These are phyloP conservation scores for Malbranchea cinnamomea DNA, from an alignment of 2,329 filamentous ascomycete genomes.

Conservation along the genomic window DNA sequence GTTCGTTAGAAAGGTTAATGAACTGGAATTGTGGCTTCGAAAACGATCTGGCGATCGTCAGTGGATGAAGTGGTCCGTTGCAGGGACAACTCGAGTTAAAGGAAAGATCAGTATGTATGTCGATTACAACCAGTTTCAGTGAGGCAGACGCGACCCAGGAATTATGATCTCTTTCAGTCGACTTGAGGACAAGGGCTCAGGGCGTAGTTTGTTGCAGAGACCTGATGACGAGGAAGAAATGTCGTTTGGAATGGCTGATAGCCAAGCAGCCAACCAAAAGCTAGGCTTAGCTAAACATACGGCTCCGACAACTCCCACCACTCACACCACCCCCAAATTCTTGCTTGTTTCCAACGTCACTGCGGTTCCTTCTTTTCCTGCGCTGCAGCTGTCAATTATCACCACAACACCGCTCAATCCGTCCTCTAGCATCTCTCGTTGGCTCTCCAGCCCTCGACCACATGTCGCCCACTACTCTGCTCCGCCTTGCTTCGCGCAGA, in stretches of 20 bases:
- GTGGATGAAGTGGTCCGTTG: no score
- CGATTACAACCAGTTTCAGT: neutral
- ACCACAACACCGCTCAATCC: neutral
- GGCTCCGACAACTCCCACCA: slow-evolving; percentile 8
- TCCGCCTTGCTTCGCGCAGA: slow-evolving; percentile 58
- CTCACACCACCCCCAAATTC: slow-evolving; percentile 8
- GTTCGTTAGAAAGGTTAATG: no score
- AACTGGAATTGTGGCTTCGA: no score
- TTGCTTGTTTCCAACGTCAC: slow-evolving; percentile 5
- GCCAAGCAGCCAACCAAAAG: slow-evolving; percentile 1
- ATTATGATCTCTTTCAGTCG: no score
- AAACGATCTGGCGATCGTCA: no score
- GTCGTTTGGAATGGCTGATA: slow-evolving; percentile 1
- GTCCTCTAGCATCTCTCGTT: neutral
- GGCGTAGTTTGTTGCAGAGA: no score
- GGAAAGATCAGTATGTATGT: no score
- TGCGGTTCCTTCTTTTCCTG: slow-evolving; percentile 1
- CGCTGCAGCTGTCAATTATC: slow-evolving; percentile 5
- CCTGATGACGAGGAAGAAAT: no score
- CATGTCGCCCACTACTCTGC: slow-evolving; percentile 53
- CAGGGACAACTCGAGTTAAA: no score
- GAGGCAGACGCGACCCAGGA: slow-evolving; percentile 1
- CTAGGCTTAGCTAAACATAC: no score
- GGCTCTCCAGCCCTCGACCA: slow-evolving; percentile 9
- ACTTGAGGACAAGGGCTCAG: no score